Evolutionary conservation across 1,139 yeast species (phyloP).

Genomic region (Taiozyma onychis): DNA sequence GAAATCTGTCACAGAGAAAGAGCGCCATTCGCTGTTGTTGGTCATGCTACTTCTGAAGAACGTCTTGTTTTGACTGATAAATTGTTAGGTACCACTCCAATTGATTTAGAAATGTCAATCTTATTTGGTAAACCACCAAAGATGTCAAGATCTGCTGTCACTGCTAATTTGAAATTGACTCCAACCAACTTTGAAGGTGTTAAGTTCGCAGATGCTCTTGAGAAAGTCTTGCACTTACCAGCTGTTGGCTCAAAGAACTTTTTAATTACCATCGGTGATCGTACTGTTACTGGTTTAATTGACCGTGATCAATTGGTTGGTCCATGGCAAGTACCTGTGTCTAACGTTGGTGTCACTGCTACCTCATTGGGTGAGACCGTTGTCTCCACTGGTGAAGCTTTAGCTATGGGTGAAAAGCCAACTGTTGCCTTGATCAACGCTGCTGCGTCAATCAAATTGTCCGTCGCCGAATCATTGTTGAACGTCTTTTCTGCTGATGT

Average conservation of each 20-base stretch:
- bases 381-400: conserved; percentile 83
- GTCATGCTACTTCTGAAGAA: conserved; percentile 85
- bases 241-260: conserved; percentile 94
- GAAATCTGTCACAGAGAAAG: conserved; percentile 91
- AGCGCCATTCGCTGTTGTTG: conserved; percentile 94
- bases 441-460: conserved; percentile 94
- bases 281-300: conserved; percentile 92
- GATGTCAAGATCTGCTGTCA: conserved; percentile 73
- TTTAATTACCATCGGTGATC: conserved; percentile 94
- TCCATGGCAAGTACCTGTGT: conserved; percentile 99
- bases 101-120: conserved; percentile 95
- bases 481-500: conserved; percentile 90
- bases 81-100: conserved; percentile 72
- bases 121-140: conserved; percentile 97
- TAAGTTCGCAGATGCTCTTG: conserved; percentile 58
- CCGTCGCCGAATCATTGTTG: conserved; percentile 91
- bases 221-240: conserved; percentile 83
- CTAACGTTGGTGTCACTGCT: conserved; percentile 97
- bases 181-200: conserved; percentile 39
- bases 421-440: conserved; percentile 84
- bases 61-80: conserved; percentile 78
- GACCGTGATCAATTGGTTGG: conserved; percentile 99
- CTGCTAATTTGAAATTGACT: conserved; percentile 54
- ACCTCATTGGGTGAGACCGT: conserved; percentile 78
- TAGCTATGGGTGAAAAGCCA: conserved; percentile 98